Evolutionary conservation across 345 rosid species (phyloP).

Genomic region (Anastatica hierochuntica): DNA sequence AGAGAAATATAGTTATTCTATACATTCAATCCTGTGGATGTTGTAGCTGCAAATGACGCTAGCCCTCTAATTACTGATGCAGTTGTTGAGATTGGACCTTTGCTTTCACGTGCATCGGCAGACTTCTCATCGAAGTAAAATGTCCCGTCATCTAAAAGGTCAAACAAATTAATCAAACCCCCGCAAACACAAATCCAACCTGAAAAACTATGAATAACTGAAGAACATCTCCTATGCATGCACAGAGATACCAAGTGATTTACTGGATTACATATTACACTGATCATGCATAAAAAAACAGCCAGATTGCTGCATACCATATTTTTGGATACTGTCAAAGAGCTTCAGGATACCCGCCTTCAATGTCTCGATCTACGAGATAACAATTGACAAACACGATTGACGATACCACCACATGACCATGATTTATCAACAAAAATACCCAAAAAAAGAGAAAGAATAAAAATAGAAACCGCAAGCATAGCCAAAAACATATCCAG

Average conservation of each 20-base stretch:
- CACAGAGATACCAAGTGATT: neutral
- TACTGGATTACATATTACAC: no score
- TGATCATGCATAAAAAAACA: no score
- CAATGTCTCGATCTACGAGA: constrained; percentile 52
- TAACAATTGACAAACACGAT: constrained; percentile 8
- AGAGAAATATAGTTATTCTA: constrained; percentile 11
- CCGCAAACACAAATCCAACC: neutral
- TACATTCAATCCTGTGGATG: constrained; percentile 50
- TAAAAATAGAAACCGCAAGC: no score
- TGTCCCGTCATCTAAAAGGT: constrained; percentile 67
- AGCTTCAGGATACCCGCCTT: constrained; percentile 71
- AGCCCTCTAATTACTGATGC: constrained; percentile 82
- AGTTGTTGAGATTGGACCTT: constrained; percentile 69
- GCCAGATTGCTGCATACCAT: constrained; percentile 39
- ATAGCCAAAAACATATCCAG: no score
- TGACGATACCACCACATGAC: neutral
- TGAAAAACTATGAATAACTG: neutral
- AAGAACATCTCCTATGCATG: neutral
- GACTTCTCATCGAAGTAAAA: constrained; percentile 48
- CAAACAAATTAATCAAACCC: neutral
- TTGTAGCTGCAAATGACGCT: constrained; percentile 53
- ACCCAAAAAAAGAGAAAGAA: no score
- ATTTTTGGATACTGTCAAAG: constrained; percentile 71
- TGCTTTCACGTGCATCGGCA: constrained; percentile 20
- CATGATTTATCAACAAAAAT: neutral